A percentile compares a stretch with the other conserved stretches of the same genome.
These are phyloP conservation scores for Ceratobasidium sp. DNA, from an alignment of 1,284 basidiomycete species.

Conservation along the genomic window DNA sequence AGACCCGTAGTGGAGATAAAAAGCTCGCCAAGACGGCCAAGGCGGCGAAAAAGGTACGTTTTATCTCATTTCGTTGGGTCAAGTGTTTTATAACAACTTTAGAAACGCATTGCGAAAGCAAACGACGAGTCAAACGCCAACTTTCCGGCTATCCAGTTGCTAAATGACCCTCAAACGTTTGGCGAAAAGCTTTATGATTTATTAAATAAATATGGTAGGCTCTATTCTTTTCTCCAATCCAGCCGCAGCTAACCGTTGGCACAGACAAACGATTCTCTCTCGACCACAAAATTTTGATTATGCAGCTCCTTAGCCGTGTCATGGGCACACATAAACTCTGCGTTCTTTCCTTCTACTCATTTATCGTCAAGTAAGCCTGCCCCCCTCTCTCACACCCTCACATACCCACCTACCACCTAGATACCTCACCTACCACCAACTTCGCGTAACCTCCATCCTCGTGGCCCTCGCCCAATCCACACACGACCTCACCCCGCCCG, in stretches of 20 bases:
- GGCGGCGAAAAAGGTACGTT: slow-evolving; percentile 72
- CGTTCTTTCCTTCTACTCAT: slow-evolving; percentile 97
- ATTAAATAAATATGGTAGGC: slow-evolving; percentile 73
- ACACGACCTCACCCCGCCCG: slow-evolving; percentile 95
- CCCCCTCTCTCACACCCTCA: not conserved
- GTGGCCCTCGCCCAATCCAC: slow-evolving; percentile 96
- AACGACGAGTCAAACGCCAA: slow-evolving; percentile 71
- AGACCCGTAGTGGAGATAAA: slow-evolving; percentile 81
- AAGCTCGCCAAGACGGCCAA: slow-evolving; percentile 81
- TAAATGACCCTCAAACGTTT: slow-evolving; percentile 97
- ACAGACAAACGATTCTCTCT: slow-evolving; percentile 91
- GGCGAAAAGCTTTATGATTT: slow-evolving; percentile 94
- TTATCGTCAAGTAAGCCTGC: slow-evolving; percentile 74
- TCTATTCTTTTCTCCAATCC: not conserved
- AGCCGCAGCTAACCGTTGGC: not conserved
- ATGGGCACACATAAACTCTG: slow-evolving; percentile 95
- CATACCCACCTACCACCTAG: slow-evolving; percentile 57
- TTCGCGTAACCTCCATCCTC: slow-evolving; percentile 94
- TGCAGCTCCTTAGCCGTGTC: slow-evolving; percentile 97
- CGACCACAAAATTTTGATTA: slow-evolving; percentile 97
- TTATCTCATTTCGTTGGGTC: not conserved
- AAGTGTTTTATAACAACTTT: slow-evolving; percentile 22
- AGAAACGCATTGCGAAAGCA: slow-evolving; percentile 71
- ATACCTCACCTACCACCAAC: slow-evolving; percentile 94
- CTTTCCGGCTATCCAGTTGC: slow-evolving; percentile 92